Evolutionary conservation across 306 rosid species (phyloP), one percentile per base, ranked within the genome.

Genomic region (Fragaria iinumae): DNA sequence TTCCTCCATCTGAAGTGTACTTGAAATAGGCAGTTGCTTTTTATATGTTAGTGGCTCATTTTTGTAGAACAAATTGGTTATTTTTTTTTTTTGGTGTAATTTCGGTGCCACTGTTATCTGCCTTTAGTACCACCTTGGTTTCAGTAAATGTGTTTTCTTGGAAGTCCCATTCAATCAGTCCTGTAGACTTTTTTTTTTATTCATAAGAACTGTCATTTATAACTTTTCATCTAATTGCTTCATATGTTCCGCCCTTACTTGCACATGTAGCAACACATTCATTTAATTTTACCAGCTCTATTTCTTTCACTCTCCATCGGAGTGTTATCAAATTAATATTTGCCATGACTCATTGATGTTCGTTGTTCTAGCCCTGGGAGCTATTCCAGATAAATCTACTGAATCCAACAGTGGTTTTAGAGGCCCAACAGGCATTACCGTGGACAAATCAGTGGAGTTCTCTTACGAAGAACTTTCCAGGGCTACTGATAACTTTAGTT

Each of bases 401-500:
- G 89, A 87, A 79, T 79, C 87, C 62, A 79, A 63, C 77, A 84
- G 76, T 43, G 63, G 44, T 74, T 76, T 36, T 34, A 78, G 82
- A 60, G 88, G 88, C 45, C 80, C 79, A 76, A 74, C 87, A 6
- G 86, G 91, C 65, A 84, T 91, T 66, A 82, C 90, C 23, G 89
- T 85, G 43, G 87, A 86, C 59, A 91, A 91, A 79, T 91, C 97
- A 67, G 81, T 90, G 77, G 92, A 91, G 59, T 90, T 93, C 83
- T 79, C 96, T 9, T 88, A 80, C 39, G 92, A 93, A 80, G 97
- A 93, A 87, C 91, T 93, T 72, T 86, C 96, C 21, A 83, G 69
- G 47, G 96, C 96, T 32, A 91, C 97, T 53, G 84, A 88, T 83
- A 70, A 93, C 83, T 93, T 93, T 79, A 93, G 88, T 71, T n/a